Conservation (phyloP, 2,329 filamentous ascomycete species). For the Ophiostoma quercus region DNA sequence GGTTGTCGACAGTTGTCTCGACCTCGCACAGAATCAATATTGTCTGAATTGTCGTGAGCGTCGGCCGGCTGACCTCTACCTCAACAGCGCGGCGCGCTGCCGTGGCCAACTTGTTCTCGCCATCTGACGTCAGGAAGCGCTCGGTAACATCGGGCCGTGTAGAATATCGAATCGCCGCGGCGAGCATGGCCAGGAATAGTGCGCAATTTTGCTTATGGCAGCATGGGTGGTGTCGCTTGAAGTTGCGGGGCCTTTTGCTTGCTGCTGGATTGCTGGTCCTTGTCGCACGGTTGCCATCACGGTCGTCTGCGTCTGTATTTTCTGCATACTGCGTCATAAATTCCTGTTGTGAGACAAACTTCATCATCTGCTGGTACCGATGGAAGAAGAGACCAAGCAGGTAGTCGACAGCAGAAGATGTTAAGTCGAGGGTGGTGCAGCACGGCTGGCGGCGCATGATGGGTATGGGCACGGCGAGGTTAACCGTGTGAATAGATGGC, state of each 20-base stretch:
- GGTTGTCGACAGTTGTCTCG: conserved; percentile 22
- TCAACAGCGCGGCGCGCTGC: conserved; percentile 19
- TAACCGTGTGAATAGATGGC: conserved; percentile 3
- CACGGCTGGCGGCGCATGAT: not conserved
- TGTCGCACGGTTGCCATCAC: not conserved
- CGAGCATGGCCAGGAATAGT: conserved; percentile 24
- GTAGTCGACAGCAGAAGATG: conserved; percentile 20
- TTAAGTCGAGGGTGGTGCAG: conserved; percentile 14
- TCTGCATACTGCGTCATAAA: conserved; percentile 18
- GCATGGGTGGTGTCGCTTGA: conserved; percentile 13
- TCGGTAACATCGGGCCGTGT: conserved; percentile 18
- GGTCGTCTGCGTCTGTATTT: not conserved
- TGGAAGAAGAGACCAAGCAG: conserved; percentile 23
- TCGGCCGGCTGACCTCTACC: conserved; percentile 19
- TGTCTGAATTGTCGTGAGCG: conserved; percentile 22
- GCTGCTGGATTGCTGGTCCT: not conserved
- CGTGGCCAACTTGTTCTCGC: conserved; percentile 20
- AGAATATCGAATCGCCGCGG: conserved; percentile 21
- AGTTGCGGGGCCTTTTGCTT: not conserved
- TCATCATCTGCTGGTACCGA: conserved; percentile 24
- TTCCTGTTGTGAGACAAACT: conserved; percentile 20
- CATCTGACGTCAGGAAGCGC: conserved; percentile 10
- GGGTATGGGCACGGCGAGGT: conserved; percentile 9
- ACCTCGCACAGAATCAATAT: conserved; percentile 23
- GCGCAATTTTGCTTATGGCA: conserved; percentile 17